phyloP scores from a whole-genome alignment of 495 filamentous ascomycete species.

The Aspergillus homomorphus region DNA sequence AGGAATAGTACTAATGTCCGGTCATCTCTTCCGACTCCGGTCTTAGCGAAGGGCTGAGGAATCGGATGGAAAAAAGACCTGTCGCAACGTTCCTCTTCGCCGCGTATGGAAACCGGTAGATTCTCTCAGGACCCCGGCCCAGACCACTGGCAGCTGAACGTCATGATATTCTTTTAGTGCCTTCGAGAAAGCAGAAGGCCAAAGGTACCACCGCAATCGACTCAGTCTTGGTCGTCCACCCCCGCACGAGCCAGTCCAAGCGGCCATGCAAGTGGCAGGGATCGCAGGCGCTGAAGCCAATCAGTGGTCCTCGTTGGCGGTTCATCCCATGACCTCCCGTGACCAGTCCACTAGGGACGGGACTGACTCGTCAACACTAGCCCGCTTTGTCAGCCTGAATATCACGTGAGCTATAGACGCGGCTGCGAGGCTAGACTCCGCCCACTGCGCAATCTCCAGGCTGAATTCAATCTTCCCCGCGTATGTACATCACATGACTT shows the following conservation, averaged over 20 bases:
- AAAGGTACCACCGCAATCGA: background rate
- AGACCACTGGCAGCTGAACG: background rate
- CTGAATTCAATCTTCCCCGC: background rate
- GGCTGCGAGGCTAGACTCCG: background rate
- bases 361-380: conserved; percentile 15
- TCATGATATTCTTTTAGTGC: background rate
- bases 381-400: background rate
- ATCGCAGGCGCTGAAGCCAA: conserved; percentile 7
- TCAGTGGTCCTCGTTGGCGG: conserved; percentile 12
- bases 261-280: background rate
- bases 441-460: no score
- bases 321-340: conserved; percentile 12
- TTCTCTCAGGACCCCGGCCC: background rate
- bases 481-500: conserved; percentile 8
- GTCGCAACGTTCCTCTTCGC: no score
- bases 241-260: conserved; percentile 16
- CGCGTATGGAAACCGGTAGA: no score
- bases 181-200: background rate
- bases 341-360: conserved; percentile 22
- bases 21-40: no score
- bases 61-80: background rate
- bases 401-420: background rate
- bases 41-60: background rate
- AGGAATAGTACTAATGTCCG: no score
- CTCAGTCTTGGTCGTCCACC: conserved; percentile 8